Conservation (phyloP, 83 land plant genomes). For the Larix sibirica region DNA sequence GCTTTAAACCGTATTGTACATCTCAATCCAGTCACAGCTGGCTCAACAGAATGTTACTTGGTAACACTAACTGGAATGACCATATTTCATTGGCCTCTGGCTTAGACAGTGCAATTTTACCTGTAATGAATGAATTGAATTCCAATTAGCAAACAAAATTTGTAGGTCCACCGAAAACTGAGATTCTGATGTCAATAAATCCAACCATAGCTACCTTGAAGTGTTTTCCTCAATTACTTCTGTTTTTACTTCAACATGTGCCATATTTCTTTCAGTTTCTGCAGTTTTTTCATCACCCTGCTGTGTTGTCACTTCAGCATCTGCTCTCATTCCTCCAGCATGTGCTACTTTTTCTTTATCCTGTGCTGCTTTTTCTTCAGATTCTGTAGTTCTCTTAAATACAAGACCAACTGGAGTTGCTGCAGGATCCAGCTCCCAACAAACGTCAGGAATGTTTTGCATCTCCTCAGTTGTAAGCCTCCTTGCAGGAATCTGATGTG, state of each 20-base stretch:
- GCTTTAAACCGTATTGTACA: not conserved
- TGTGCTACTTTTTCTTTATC: not conserved
- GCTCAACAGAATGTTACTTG: not conserved
- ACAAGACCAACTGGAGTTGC: slow-evolving; percentile 35
- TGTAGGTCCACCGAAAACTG: not conserved
- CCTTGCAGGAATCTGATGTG: slow-evolving; percentile 77
- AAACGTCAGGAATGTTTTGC: slow-evolving; percentile 42
- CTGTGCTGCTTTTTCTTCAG: not conserved
- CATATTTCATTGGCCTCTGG: not conserved
- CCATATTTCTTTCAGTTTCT: not conserved
- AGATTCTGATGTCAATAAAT: not conserved
- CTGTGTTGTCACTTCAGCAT: not conserved
- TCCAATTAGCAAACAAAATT: not conserved
- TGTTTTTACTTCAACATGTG: not conserved
- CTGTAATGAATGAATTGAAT: not conserved
- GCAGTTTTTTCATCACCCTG: not conserved
- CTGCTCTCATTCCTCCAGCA: not conserved
- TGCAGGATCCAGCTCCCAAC: slow-evolving; percentile 89
- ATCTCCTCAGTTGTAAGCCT: slow-evolving; percentile 45
- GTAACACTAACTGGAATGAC: not conserved
- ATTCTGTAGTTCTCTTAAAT: not conserved
- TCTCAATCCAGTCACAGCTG: not conserved
- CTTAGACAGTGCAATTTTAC: not conserved
- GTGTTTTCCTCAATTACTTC: not conserved
- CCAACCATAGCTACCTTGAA: not conserved